Evolutionary conservation across 116 monocot genomes (phyloP).

Genomic region (Dioscorea cayenensis): DNA sequence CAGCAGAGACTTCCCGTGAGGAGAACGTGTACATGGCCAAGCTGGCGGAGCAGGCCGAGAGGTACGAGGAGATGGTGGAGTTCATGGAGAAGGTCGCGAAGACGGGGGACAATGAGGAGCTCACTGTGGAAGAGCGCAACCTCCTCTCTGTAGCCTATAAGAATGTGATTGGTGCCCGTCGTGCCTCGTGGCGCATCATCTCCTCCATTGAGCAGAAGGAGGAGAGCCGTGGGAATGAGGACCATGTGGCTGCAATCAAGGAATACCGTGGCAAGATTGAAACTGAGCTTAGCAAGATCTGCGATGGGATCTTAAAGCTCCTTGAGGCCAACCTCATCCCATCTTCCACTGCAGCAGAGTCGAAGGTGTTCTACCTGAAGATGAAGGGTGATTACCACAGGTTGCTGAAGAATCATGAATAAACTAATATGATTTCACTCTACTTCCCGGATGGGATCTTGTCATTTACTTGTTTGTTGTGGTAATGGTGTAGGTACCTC

Average conservation of each 20-base stretch:
- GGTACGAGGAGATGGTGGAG: constrained; percentile 45
- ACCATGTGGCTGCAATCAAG: constrained; percentile 19
- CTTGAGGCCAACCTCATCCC: constrained; percentile 32
- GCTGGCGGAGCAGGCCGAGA: constrained; percentile 39
- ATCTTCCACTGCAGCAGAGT: constrained; percentile 14
- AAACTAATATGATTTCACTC: not conserved
- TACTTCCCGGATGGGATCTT: too few species aligned
- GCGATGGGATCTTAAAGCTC: constrained; percentile 26
- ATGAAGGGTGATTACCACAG: constrained; percentile 17
- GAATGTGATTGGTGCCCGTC: constrained; percentile 37
- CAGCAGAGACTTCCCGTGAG: constrained; percentile 11
- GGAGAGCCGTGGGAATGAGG: constrained; percentile 28
- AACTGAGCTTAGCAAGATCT: constrained; percentile 27
- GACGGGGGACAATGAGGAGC: constrained; percentile 18
- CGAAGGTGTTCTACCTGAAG: constrained; percentile 24
- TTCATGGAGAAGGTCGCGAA: constrained; percentile 38
- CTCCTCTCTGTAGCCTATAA: constrained; percentile 37
- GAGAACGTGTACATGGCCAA: constrained; percentile 43
- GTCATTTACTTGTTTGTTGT: not conserved
- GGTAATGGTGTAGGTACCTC: not conserved
- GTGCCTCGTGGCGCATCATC: constrained; percentile 39
- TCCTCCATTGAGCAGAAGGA: constrained; percentile 45
- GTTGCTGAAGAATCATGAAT: not conserved
- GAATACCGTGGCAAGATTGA: constrained; percentile 25
- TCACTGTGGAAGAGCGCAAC: constrained; percentile 34